A percentile compares a stretch with the other conserved stretches of the same genome.
phyloP scores from a whole-genome alignment of 2,329 filamentous ascomycete species.

The Bipolaris oryzae region DNA sequence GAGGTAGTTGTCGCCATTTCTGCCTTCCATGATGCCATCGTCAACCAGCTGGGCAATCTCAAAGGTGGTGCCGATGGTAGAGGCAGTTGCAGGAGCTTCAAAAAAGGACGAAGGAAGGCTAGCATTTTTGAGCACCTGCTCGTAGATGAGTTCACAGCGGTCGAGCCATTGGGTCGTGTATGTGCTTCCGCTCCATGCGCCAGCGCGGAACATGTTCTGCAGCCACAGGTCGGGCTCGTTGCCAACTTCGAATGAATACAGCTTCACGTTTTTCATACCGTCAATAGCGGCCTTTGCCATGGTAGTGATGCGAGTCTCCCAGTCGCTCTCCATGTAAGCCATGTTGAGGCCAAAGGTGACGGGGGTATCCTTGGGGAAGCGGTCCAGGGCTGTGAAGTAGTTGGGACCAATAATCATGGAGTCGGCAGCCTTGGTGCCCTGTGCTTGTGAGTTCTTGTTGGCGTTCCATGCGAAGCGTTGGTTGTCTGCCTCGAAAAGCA shows the following conservation, averaged over 20 bases:
- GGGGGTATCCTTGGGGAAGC: conserved; percentile 58
- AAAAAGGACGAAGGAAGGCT: conserved; percentile 54
- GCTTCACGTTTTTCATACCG: conserved; percentile 47
- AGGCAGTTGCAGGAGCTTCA: conserved; percentile 57
- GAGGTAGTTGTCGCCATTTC: conserved; percentile 49
- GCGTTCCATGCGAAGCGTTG: conserved; percentile 45
- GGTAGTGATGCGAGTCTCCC: conserved; percentile 50
- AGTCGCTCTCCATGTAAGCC: conserved; percentile 55
- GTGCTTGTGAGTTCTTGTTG: conserved; percentile 49
- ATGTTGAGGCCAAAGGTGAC: conserved; percentile 59
- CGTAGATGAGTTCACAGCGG: conserved; percentile 52
- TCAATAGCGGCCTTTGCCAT: conserved; percentile 50
- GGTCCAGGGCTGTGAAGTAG: conserved; percentile 56
- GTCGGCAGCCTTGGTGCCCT: conserved; percentile 52
- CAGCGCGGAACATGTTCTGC: conserved; percentile 54
- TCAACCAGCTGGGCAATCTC: conserved; percentile 51
- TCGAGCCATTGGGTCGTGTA: conserved; percentile 57
- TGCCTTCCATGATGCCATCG: conserved; percentile 48
- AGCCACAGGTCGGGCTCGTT: conserved; percentile 53
- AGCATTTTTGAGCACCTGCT: conserved; percentile 54
- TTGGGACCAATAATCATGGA: conserved; percentile 55
- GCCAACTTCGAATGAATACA: conserved; percentile 53
- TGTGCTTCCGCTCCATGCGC: conserved; percentile 51
- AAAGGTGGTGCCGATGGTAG: conserved; percentile 59
- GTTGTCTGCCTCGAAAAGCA: conserved; percentile 52